Evolutionary conservation across 345 rosid species (phyloP).

Genomic region (Hibiscus trionum): DNA sequence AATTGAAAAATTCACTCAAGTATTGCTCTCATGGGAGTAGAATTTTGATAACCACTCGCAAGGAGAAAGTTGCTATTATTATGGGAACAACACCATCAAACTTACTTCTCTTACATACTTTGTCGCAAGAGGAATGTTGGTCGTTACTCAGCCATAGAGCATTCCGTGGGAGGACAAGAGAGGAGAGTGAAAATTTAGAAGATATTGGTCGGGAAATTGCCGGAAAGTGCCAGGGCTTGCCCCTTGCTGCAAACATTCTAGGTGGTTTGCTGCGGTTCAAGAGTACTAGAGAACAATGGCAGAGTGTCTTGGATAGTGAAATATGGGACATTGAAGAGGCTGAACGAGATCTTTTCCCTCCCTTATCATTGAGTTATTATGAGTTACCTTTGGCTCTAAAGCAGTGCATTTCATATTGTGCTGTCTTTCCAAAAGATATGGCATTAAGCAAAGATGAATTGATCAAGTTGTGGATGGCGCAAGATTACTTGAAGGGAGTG

Average conservation of each 20-base stretch:
- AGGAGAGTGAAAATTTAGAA: neutral
- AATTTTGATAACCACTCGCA: constrained; percentile 17
- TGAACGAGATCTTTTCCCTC: constrained; percentile 3
- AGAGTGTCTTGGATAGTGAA: neutral
- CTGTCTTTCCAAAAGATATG: neutral
- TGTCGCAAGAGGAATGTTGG: constrained; percentile 14
- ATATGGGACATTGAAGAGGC: constrained; percentile 5
- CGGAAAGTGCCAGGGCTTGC: neutral
- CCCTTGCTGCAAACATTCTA: constrained; percentile 14
- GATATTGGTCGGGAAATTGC: constrained; percentile 1
- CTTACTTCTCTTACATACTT: neutral
- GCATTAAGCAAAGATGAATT: constrained; percentile 3
- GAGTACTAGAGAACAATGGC: constrained; percentile 8
- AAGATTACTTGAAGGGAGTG: neutral
- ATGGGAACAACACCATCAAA: neutral
- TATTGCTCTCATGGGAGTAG: constrained; percentile 1
- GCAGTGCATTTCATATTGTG: constrained; percentile 7
- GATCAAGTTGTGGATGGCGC: constrained; percentile 14
- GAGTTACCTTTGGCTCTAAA: constrained; percentile 6
- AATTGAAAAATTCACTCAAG: neutral
- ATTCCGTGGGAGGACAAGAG: neutral
- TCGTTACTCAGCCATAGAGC: constrained; percentile 7
- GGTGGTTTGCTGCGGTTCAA: constrained; percentile 7
- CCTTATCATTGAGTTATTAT: neutral
- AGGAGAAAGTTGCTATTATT: neutral